These are phyloP conservation scores for Lumnitzera racemosa DNA, from an alignment of 345 rosid species.

Conservation along the genomic window DNA sequence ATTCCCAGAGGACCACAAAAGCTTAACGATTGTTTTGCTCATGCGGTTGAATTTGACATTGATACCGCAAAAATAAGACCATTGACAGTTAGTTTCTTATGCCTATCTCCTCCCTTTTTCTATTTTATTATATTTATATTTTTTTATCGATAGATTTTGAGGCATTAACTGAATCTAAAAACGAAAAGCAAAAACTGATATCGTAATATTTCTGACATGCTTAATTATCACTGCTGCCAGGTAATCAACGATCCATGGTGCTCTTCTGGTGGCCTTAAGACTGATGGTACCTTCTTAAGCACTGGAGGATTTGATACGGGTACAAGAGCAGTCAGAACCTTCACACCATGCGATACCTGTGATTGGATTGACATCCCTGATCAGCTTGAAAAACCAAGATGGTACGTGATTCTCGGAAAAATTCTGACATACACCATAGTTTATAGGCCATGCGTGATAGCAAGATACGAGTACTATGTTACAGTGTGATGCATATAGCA, in stretches of 20 bases:
- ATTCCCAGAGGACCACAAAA: constrained; percentile 11
- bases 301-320: constrained; percentile 74
- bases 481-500: too few relatives aligned
- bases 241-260: constrained; percentile 87
- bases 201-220: not conserved
- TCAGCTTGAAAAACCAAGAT: constrained; percentile 62
- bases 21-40: constrained; percentile 55
- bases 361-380: constrained; percentile 63
- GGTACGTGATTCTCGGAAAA: constrained; percentile 23
- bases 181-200: too few relatives aligned
- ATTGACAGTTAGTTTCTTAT: constrained; percentile 27
- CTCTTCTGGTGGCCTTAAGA: constrained; percentile 75
- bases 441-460: too few relatives aligned
- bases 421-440: not conserved
- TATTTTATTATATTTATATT: too few relatives aligned
- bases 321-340: constrained; percentile 52
- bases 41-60: constrained; percentile 52
- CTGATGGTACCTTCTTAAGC: constrained; percentile 61
- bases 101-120: not conserved
- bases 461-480: too few relatives aligned
- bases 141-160: too few relatives aligned
- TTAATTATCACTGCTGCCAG: constrained; percentile 14
- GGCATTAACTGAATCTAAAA: too few relatives aligned
- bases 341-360: constrained; percentile 27
- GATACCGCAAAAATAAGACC: constrained; percentile 33